A percentile compares a stretch with the other conserved stretches of the same genome.
These are phyloP conservation scores for Thoreauomyces humboldtii DNA, from an alignment of 192 early-diverging fungal genomes.

Conservation along the genomic window DNA sequence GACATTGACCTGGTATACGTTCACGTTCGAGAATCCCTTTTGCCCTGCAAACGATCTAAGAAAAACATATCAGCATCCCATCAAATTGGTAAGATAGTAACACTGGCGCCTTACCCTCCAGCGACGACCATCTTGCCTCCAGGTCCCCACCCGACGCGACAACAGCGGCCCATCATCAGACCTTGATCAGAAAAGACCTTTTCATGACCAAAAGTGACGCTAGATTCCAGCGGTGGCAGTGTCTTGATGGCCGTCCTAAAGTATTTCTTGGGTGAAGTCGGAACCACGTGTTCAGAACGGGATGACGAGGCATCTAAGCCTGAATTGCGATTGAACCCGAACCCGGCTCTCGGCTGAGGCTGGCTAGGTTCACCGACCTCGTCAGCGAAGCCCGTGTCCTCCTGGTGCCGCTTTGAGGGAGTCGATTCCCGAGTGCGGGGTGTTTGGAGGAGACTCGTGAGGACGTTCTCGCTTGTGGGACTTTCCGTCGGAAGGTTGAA, in stretches of 20 bases:
- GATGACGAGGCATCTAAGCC: too few species aligned
- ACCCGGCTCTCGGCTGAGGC: too few species aligned
- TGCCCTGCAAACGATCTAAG: not conserved
- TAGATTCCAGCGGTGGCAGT: slow-evolving; percentile 7
- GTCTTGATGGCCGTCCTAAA: not conserved
- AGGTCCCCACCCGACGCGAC: slow-evolving; percentile 82
- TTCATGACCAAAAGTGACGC: slow-evolving; percentile 20
- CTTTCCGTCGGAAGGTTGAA: not conserved
- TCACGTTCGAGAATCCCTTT: slow-evolving; percentile 17
- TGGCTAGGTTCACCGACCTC: too few species aligned
- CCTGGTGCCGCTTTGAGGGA: too few species aligned
- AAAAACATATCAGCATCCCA: too few species aligned
- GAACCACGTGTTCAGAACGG: too few species aligned
- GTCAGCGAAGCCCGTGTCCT: too few species aligned
- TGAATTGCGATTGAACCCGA: not conserved
- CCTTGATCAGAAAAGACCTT: slow-evolving; percentile 61
- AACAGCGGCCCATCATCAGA: slow-evolving; percentile 76
- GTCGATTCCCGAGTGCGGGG: too few species aligned
- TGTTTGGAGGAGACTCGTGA: too few species aligned
- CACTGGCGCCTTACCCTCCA: too few species aligned
- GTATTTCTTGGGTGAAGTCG: slow-evolving; percentile 31
- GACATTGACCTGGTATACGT: not conserved
- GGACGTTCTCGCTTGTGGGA: too few species aligned
- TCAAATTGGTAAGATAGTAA: too few species aligned
- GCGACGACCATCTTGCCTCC: slow-evolving; percentile 65